phyloP scores from a whole-genome alignment of 2,329 filamentous ascomycete genomes.

The Colletotrichum euphorbiae region DNA sequence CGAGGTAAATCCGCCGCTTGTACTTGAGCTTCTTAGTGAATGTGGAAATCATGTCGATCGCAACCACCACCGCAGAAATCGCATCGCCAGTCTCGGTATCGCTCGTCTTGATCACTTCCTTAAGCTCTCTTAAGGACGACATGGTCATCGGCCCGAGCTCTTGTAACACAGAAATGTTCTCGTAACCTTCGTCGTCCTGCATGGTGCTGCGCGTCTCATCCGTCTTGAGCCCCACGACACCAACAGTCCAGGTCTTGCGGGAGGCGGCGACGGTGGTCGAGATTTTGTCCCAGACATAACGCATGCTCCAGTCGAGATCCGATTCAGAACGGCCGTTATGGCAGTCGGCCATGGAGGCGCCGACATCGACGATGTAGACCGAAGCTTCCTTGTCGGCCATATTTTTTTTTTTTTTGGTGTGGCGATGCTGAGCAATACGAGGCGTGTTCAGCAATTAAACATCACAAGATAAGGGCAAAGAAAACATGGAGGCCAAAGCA shows the following conservation, averaged over 20 bases:
- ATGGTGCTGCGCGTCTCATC: conserved; percentile 80
- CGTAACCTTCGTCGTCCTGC: conserved; percentile 77
- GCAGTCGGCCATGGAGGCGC: conserved; percentile 82
- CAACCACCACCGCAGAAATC: conserved; percentile 88
- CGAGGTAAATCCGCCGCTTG: conserved; percentile 81
- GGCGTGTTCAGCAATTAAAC: not conserved
- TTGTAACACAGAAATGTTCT: conserved; percentile 85
- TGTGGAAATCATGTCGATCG: conserved; percentile 84
- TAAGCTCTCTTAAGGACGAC: conserved; percentile 75
- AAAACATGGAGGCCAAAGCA: not conserved
- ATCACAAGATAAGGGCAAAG: not conserved
- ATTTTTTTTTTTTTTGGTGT: conserved; percentile 43
- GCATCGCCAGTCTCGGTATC: conserved; percentile 79
- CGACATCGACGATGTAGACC: conserved; percentile 91
- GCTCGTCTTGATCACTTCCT: conserved; percentile 74
- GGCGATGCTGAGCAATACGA: not conserved
- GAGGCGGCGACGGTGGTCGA: conserved; percentile 76
- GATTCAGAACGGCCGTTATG: conserved; percentile 78
- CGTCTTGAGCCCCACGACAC: conserved; percentile 87
- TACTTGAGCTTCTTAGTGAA: conserved; percentile 87
- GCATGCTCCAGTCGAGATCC: conserved; percentile 89
- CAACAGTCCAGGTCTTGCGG: conserved; percentile 75
- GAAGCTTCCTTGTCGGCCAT: conserved; percentile 97
- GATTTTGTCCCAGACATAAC: conserved; percentile 93
- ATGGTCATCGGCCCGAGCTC: conserved; percentile 71